Percentiles rank a stretch among this genome's conserved stretches.
Conservation (phyloP, 2,329 filamentous ascomycete species). For the Coniochaeta prunicola region DNA sequence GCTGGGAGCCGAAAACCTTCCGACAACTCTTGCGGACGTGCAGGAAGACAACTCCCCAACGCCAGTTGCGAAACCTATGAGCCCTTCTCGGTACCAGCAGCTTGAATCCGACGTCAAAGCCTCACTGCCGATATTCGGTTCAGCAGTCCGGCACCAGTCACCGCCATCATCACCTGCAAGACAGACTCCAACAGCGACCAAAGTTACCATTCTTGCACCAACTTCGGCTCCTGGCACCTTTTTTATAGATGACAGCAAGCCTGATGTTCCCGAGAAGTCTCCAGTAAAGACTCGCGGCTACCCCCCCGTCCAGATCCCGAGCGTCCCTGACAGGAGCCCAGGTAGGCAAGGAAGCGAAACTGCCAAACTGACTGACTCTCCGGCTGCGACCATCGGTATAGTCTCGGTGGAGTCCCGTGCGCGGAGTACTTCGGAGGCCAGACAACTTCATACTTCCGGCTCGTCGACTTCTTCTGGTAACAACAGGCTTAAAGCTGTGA, state of each 20-base stretch:
- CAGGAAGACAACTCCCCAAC: slow-evolving; percentile 1
- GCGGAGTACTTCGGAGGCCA: slow-evolving; percentile 25
- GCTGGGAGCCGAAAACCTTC: slow-evolving; percentile 11
- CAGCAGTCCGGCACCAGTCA: slow-evolving; percentile 9
- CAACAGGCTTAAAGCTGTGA: slow-evolving; percentile 43
- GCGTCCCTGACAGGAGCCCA: slow-evolving; percentile 18
- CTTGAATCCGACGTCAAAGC: slow-evolving; percentile 5
- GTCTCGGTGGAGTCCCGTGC: slow-evolving; percentile 27
- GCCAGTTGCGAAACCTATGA: slow-evolving; percentile 6
- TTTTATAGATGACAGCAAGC: slow-evolving; percentile 23
- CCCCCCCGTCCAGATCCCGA: slow-evolving; percentile 6
- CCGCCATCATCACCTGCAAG: slow-evolving; percentile 15
- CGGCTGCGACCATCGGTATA: slow-evolving; percentile 25
- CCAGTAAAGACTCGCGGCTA: slow-evolving; percentile 12
- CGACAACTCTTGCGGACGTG: neutral
- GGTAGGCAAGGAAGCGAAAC: slow-evolving; percentile 6
- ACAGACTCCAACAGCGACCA: slow-evolving; percentile 22
- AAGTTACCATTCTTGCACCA: slow-evolving; percentile 25
- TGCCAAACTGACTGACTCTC: slow-evolving; percentile 1
- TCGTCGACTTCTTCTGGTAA: slow-evolving; percentile 44
- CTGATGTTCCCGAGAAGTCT: slow-evolving; percentile 25
- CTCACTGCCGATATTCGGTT: slow-evolving; percentile 15
- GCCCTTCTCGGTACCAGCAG: slow-evolving; percentile 6
- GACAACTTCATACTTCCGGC: slow-evolving; percentile 38
- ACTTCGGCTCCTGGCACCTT: slow-evolving; percentile 21